These are phyloP conservation scores for Kandelia obovata DNA, from an alignment of 345 rosid genomes.

Conservation along the genomic window DNA sequence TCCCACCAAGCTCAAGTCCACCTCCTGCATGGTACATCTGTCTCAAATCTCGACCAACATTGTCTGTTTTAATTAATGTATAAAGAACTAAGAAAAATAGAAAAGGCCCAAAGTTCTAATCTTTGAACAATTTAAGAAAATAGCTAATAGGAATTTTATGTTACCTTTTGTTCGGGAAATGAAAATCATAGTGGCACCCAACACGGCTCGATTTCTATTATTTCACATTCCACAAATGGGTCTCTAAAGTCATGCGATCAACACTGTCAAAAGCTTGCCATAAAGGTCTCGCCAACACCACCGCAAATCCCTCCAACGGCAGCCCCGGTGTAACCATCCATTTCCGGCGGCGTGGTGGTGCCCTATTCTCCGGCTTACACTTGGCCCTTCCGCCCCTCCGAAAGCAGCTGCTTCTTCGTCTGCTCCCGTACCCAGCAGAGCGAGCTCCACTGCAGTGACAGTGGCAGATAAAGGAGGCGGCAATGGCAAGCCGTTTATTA, in stretches of 20 bases:
- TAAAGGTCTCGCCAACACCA: constrained; percentile 42
- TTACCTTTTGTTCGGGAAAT: constrained; percentile 1
- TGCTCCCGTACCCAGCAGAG: constrained; percentile 43
- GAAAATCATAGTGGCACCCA: constrained; percentile 60
- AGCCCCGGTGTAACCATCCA: constrained; percentile 46
- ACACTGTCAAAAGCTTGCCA: constrained; percentile 51
- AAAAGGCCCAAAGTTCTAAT: background rate
- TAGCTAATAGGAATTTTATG: no score
- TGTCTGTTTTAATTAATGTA: background rate
- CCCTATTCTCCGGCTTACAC: constrained; percentile 71
- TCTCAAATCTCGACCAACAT: background rate
- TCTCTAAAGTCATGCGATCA: constrained; percentile 45
- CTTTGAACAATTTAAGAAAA: no score
- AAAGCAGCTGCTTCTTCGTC: constrained; percentile 48
- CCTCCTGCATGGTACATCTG: constrained; percentile 58
- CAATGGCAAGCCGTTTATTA: constrained; percentile 72
- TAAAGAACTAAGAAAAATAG: background rate
- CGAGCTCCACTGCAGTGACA: constrained; percentile 30
- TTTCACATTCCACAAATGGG: constrained; percentile 78
- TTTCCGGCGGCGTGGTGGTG: constrained; percentile 45
- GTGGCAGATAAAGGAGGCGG: constrained; percentile 63
- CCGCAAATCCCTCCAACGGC: constrained; percentile 26
- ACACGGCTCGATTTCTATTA: constrained; percentile 83
- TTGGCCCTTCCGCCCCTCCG: constrained; percentile 77
- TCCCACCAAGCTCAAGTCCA: constrained; percentile 65